These are phyloP conservation scores for Ganoderma leucocontextum DNA, from an alignment of 1,284 basidiomycete species.

Conservation along the genomic window DNA sequence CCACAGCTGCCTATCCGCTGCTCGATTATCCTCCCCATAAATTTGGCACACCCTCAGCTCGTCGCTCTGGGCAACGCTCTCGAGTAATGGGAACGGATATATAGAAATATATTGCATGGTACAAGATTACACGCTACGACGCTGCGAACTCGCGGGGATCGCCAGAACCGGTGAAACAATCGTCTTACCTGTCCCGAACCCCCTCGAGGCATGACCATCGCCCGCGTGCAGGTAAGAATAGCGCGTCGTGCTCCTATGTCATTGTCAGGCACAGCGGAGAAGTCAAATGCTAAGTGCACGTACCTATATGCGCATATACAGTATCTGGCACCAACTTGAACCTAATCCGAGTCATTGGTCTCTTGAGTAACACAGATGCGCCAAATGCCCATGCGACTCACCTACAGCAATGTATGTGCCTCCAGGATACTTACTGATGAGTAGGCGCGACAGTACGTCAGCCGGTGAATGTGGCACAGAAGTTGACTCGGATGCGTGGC, in stretches of 20 bases:
- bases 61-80: background rate
- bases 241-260: background rate
- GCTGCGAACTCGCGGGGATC: background rate
- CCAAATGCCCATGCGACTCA: background rate
- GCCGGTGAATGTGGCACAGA: no score
- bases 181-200: background rate
- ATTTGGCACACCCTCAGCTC: background rate
- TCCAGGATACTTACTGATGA: no score
- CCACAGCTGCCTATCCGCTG: no score
- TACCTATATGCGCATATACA: background rate
- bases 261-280: background rate
- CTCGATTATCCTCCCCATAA: background rate
- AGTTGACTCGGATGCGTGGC: no score
- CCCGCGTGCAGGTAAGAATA: background rate
- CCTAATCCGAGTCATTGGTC: background rate
- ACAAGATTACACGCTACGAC: background rate
- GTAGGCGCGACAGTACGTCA: no score
- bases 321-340: background rate
- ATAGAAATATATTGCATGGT: background rate
- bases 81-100: background rate
- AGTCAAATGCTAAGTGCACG: background rate
- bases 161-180: background rate
- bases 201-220: background rate
- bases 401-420: no score
- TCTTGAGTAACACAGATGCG: background rate